Base-by-base conservation (phyloP, 208 protist species). In the Lotmaria passim region DNA sequence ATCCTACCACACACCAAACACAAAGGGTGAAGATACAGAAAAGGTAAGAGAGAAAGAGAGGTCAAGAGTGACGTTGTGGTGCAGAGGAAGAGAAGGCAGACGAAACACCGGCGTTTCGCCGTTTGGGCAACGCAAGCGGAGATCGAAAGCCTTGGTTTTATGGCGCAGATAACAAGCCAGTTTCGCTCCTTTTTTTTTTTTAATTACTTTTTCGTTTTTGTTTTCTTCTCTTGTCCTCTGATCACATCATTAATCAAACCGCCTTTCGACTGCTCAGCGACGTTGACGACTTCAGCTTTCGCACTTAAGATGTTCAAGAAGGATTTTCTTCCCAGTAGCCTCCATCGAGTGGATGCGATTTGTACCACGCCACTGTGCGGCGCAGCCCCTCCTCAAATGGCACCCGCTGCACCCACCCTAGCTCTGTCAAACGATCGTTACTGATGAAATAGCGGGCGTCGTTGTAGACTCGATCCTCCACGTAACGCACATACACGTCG, bases 391-490 rank as follows among this genome's bases (percentile, higher is more conserved):
- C 74, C 21, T 84, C 71, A 50, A 88, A 97, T 0, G 24, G 12
- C 12, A 93, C 67, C 47, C 70, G 26, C 48, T 64, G 65, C 57
- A 38, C 28, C 94, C 94, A 98, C 15, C 94, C 94, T 19, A 97
- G 78, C 31, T 69, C 67, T 17, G 76, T 24, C 21, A 96, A 75
- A 64, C 94, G 92, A 11, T 60, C 34, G 26, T 55, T 69, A 39
- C 78, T 67, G 44, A 96, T 91, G 60, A 72, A 73, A 82, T 98
- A 98, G n/a, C 92, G 72, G 55, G 69, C 51, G 56, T 98, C 95
- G 75, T 98, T 97, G 82, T 96, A 98, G 28, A 72, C 65, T n/a
- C 95, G 79, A 57, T 89, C 81, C 46, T 62, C 71, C 10, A 82
- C 78, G 62, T 82, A 82, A 30, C 50, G 52, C 36, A 88, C 31